phyloP scores from a whole-genome alignment of 306 rosid species.

The barrel medic (Medicago truncatula) region MtrunA17r5.0-ANR NC_053048.1:38986501-38987000 shows the following conservation, averaged over 20 bases:
- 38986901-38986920: background rate
- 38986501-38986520: conserved; percentile 23
- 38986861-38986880: background rate
- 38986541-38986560: conserved; percentile 45
- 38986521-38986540: conserved; percentile 50
- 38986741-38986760: background rate
- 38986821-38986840: background rate
- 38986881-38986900: background rate
- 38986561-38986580: conserved; percentile 44
- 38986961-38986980: background rate
- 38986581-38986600: conserved; percentile 11
- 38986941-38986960: too few species aligned
- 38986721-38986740: background rate
- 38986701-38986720: background rate
- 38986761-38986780: background rate
- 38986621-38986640: background rate
- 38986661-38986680: conserved; percentile 10
- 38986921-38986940: background rate
- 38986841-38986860: background rate
- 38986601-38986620: background rate
- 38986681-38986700: background rate
- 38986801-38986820: background rate
- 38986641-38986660: background rate
- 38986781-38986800: background rate
- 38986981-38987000: background rate